Percentiles rank a stretch among this genome's conserved stretches.
phyloP scores from a whole-genome alignment of 495 filamentous ascomycete genomes.

The Aspergillus carlsbadensis region DNA sequence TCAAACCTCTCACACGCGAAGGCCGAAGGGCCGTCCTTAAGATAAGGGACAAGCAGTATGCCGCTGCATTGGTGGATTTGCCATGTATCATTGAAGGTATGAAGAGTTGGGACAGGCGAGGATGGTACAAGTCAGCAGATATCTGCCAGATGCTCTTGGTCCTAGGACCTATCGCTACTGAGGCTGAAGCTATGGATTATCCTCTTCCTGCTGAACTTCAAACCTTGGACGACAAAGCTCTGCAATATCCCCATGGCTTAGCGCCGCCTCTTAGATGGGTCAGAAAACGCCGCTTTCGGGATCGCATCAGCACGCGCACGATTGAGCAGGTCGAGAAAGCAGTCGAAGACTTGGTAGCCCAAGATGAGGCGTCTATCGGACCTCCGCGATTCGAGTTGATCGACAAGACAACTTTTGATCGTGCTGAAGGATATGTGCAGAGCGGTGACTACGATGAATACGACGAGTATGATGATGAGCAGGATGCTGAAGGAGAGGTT shows the following conservation, averaged over 20 bases:
- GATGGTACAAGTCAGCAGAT: conserved; percentile 91
- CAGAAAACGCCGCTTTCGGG: conserved; percentile 77
- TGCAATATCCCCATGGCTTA: conserved; percentile 87
- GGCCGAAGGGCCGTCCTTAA: conserved; percentile 70
- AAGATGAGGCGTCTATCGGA: conserved; percentile 60
- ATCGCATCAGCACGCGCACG: conserved; percentile 72
- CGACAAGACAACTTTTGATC: conserved; percentile 55
- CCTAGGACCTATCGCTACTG: conserved; percentile 64
- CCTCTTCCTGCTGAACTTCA: conserved; percentile 66
- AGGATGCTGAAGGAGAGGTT: conserved; percentile 56
- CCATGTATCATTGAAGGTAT: conserved; percentile 91
- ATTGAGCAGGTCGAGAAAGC: conserved; percentile 86
- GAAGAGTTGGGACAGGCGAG: conserved; percentile 92
- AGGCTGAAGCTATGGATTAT: conserved; percentile 68
- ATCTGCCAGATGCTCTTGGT: conserved; percentile 94
- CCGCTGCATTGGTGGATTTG: conserved; percentile 80
- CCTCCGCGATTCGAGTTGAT: conserved; percentile 61
- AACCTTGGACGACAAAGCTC: conserved; percentile 53
- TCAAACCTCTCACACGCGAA: conserved; percentile 77
- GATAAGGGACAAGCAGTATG: conserved; percentile 70
- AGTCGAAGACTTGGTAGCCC: conserved; percentile 71
- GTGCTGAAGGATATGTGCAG: conserved; percentile 46
- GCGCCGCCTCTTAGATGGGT: conserved; percentile 89
- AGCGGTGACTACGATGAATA: conserved; percentile 46
- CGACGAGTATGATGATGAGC: conserved; percentile 53